Evolutionary conservation across 208 protist species (phyloP).

Genomic region (Naegleria lovaniensis): DNA sequence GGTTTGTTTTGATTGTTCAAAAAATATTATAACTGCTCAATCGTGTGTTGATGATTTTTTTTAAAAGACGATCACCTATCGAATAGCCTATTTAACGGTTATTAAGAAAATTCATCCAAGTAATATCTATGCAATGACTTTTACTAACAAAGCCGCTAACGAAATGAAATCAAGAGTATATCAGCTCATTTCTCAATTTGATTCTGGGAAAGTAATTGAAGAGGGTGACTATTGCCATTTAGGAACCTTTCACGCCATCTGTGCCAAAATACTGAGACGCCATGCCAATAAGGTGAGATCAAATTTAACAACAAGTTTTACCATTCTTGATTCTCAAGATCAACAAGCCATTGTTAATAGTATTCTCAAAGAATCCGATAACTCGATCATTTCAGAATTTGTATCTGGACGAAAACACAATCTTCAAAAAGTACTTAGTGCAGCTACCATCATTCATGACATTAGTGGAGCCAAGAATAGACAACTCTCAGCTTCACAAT

Average conservation of each 20-base stretch:
- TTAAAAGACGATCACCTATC: neutral
- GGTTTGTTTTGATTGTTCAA: too few relatives aligned
- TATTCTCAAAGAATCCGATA: neutral
- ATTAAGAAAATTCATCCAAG: neutral
- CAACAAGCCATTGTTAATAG: too few relatives aligned
- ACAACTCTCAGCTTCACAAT: neutral
- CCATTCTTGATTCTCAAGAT: neutral
- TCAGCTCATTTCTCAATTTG: neutral
- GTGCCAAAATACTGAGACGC: neutral
- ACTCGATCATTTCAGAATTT: neutral
- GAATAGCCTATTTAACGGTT: slow-evolving; percentile 6
- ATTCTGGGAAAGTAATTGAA: neutral
- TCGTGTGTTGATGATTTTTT: too few relatives aligned
- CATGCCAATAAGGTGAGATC: neutral
- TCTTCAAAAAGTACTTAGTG: neutral
- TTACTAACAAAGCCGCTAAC: neutral
- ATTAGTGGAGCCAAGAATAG: neutral
- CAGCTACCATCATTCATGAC: neutral
- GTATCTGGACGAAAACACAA: neutral
- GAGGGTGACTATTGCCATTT: neutral
- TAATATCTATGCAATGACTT: slow-evolving; percentile 8
- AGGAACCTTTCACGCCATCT: neutral
- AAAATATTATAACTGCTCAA: too few relatives aligned
- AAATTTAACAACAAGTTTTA: too few relatives aligned
- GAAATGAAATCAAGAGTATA: neutral